A percentile compares a stretch with the other conserved stretches of the same genome.
Evolutionary conservation across 306 rosid species (phyloP).

Genomic region (Rosa persica): DNA sequence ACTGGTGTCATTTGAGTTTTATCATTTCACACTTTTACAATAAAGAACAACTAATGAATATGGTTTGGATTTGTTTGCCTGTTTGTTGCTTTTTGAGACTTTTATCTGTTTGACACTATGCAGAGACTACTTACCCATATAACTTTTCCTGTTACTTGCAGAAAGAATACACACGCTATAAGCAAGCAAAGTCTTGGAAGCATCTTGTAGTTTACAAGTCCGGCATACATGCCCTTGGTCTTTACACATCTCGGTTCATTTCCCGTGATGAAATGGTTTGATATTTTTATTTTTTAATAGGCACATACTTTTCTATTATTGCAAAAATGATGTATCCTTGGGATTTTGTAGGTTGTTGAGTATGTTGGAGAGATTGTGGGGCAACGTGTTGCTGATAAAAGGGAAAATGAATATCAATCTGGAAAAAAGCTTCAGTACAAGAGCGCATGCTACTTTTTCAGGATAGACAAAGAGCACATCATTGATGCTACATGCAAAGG

Average conservation of each 20-base stretch:
- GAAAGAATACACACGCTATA: slow-evolving; percentile 64
- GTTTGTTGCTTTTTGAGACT: neutral
- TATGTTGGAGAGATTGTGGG: slow-evolving; percentile 79
- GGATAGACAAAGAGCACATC: slow-evolving; percentile 65
- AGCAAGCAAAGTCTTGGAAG: slow-evolving; percentile 57
- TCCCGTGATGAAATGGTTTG: slow-evolving; percentile 64
- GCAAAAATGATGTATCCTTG: slow-evolving; percentile 11
- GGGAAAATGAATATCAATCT: slow-evolving; percentile 65
- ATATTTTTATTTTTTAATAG: slow-evolving; percentile 17
- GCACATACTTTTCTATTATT: neutral
- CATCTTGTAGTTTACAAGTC: slow-evolving; percentile 71
- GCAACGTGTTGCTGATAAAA: slow-evolving; percentile 57
- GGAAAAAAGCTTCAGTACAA: slow-evolving; percentile 69
- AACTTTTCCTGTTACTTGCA: slow-evolving; percentile 30
- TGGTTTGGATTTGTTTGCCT: neutral
- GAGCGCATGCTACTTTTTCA: slow-evolving; percentile 78
- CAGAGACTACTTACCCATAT: neutral
- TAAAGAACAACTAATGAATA: neutral
- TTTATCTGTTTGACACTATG: neutral
- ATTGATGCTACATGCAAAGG: slow-evolving; percentile 78
- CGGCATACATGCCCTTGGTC: slow-evolving; percentile 78
- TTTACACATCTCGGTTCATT: slow-evolving; percentile 68
- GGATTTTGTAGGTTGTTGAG: slow-evolving; percentile 62
- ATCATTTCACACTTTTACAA: too few species aligned
- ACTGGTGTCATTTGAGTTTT: too few species aligned